phyloP scores from a whole-genome alignment of 441 rosid species.

The Omphalea diandra region DNA sequence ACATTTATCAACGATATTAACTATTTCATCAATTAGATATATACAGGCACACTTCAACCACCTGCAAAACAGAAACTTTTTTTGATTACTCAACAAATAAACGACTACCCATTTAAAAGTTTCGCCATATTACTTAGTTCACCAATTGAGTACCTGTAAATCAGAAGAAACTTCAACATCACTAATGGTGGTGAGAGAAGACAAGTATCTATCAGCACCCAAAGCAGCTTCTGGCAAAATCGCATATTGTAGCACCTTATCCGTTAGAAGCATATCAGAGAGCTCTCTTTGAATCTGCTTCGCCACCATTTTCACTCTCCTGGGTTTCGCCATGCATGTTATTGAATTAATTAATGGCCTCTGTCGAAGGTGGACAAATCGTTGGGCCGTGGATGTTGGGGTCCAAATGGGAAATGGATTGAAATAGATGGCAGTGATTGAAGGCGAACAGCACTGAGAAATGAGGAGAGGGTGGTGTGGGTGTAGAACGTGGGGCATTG shows the following conservation, averaged over 20 bases:
- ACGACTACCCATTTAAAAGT: not conserved
- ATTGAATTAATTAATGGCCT: slow-evolving; percentile 29
- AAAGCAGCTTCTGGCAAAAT: slow-evolving; percentile 74
- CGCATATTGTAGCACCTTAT: slow-evolving; percentile 72
- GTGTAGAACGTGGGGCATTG: no score
- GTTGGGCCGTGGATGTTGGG: slow-evolving; percentile 29
- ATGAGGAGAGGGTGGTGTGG: no score
- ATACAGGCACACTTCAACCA: no score
- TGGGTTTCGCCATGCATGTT: slow-evolving; percentile 83
- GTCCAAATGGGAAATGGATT: slow-evolving; percentile 24
- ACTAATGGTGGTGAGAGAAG: slow-evolving; percentile 85
- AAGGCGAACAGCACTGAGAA: no score
- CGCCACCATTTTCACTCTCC: slow-evolving; percentile 89
- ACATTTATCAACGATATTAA: no score
- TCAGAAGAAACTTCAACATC: slow-evolving; percentile 81
- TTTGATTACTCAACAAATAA: not conserved
- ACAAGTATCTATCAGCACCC: slow-evolving; percentile 83
- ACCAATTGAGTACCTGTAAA: slow-evolving; percentile 54
- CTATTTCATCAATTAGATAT: no score
- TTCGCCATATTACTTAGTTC: slow-evolving; percentile 13
- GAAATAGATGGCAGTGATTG: slow-evolving; percentile 29
- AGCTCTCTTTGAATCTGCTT: slow-evolving; percentile 84
- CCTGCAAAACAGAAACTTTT: slow-evolving; percentile 47
- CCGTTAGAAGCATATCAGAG: slow-evolving; percentile 83
- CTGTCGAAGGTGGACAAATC: slow-evolving; percentile 25